Evolutionary conservation across 2,329 filamentous ascomycete genomes (phyloP).

Genomic region (Colletotrichum kahawae): DNA sequence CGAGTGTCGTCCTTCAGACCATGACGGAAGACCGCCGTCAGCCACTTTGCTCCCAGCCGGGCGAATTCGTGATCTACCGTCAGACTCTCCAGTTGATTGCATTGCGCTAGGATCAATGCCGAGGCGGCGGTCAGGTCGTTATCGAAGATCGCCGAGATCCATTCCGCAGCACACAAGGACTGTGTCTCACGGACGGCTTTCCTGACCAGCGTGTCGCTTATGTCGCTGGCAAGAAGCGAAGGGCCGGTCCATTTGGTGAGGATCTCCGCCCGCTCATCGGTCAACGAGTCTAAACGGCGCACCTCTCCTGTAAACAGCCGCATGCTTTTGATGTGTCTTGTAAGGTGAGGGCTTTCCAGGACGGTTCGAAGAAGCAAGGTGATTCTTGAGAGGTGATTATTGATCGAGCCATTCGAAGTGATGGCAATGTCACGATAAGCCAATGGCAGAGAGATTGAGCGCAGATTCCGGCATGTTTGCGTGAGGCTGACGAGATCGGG

Average conservation of each 20-base stretch:
- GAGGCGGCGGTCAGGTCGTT: background rate
- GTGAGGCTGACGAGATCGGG: background rate
- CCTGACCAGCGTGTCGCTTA: background rate
- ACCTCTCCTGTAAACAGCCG: background rate
- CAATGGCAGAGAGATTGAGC: background rate
- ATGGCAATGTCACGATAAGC: background rate
- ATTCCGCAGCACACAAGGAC: background rate
- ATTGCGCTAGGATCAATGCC: background rate
- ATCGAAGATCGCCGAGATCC: background rate
- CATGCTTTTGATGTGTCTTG: background rate
- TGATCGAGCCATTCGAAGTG: background rate
- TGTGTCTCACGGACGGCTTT: background rate
- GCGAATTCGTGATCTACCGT: background rate
- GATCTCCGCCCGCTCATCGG: background rate
- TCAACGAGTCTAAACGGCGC: background rate
- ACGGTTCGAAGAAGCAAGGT: background rate
- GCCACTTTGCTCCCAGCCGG: background rate
- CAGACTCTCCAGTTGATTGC: background rate
- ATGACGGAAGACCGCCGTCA: background rate
- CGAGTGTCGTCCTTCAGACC: background rate
- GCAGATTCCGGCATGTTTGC: background rate
- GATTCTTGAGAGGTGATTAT: background rate
- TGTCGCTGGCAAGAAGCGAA: background rate
- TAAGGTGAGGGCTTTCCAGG: background rate
- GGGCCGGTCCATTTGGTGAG: background rate